These are phyloP conservation scores for Symbiotaphrina buchneri DNA, from an alignment of 495 filamentous ascomycete species.

Conservation along the genomic window DNA sequence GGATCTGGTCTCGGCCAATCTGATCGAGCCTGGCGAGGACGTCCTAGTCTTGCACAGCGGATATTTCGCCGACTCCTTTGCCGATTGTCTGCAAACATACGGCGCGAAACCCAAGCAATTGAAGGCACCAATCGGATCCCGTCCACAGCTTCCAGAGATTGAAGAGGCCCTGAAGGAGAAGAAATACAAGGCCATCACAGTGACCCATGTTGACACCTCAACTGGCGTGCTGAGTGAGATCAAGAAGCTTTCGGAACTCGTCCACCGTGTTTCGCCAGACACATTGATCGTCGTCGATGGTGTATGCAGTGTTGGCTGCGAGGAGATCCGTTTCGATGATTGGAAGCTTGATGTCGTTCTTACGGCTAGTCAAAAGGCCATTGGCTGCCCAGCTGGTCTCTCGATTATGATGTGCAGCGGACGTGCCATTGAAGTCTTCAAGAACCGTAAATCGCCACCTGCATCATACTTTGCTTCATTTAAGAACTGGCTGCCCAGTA, in stretches of 20 bases:
- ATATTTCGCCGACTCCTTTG: conserved; percentile 94
- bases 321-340: conserved; percentile 86
- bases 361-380: conserved; percentile 89
- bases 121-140: conserved; percentile 69
- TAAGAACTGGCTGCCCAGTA: conserved; percentile 89
- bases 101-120: conserved; percentile 75
- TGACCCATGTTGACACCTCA: conserved; percentile 93
- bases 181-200: conserved; percentile 74
- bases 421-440: conserved; percentile 63
- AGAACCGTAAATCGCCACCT: conserved; percentile 56
- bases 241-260: conserved; percentile 56
- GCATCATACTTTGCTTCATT: conserved; percentile 82
- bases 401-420: conserved; percentile 83
- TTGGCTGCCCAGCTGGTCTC: conserved; percentile 82
- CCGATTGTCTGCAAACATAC: conserved; percentile 75
- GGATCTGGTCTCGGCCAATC: conserved; percentile 84
- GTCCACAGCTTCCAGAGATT: conserved; percentile 68
- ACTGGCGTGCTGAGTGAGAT: conserved; percentile 88
- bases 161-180: conserved; percentile 74
- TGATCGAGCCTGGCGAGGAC: conserved; percentile 71
- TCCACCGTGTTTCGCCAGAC: conserved; percentile 67
- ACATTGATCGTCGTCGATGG: conserved; percentile 86
- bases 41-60: conserved; percentile 85
- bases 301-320: conserved; percentile 88
- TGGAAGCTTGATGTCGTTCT: conserved; percentile 87